Base-by-base conservation (phyloP, 2,329 filamentous ascomycete genomes). In the Talaromyces sp. region DNA sequence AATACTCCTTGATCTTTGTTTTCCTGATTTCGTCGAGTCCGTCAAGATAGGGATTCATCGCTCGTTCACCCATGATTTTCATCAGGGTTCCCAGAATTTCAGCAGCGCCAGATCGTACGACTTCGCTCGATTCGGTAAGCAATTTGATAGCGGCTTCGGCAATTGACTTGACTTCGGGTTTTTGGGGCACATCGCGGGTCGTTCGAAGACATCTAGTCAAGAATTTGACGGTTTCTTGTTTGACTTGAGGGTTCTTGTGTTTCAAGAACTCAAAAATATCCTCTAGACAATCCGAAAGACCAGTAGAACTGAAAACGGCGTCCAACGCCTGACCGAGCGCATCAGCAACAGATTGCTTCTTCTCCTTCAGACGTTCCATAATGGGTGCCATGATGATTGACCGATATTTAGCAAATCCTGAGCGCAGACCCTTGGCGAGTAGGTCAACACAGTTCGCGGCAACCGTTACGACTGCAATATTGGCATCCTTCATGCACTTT, bases 401-500 rank as follows among this genome's bases (percentile, higher is more conserved):
- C 62, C 93, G 88, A 76, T 99, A 92, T 78, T 91, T 97, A 62
- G 81, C 84, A 75, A 96, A 99, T 27, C 84, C 81, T 71, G 86
- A 89, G 53, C 92, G 89, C 67, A 99, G 76, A 58, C 95, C 95
- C 72, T 92, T 95, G 54, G 93, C 94, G 29, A 99, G 82, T 31
- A 91, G 85, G 73, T 98, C 93, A 38, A 97, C 90, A 78, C 94
- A 97, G 72, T 96, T 93, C 2, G 94, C 95, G 5, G 96, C 94
- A 69, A 95, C 89, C 1, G 91, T 95, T 22, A 97, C 95, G 58
- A 98, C 95, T 5, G 92, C 90, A 70, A 99, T 90, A 74, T 99
- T 99, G 71, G 96, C 95, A 72, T 99, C 96, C 78, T 99, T 99
- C 95, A 99, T 99, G 72, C 88, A 92, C 79, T 98, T 99, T 53